Evolutionary conservation across 495 filamentous ascomycete genomes (phyloP), one percentile per base, ranked within the genome.

Genomic region (Podospora fimiseda): DNA sequence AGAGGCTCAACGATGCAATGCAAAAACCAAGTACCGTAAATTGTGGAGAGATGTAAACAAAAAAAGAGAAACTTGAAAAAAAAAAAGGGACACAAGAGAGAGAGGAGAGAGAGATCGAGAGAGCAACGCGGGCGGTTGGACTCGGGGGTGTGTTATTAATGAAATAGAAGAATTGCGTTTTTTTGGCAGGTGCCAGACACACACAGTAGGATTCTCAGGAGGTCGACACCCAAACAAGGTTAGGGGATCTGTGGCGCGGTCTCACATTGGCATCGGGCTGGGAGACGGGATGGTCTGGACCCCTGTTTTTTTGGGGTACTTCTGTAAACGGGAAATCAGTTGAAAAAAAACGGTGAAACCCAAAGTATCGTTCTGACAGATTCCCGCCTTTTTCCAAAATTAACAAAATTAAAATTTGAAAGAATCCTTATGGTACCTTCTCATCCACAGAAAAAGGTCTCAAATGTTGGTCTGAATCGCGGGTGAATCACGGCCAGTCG

Each of bases 211-310:
- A 56, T 61, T 56, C 60, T 65, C 62, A 67, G 64, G 62, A 65
- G 63, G 55, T 47, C 33, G 53, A 33, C 27, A 40, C 56, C 60
- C 27, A 61, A 65, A 60, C 49, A 42, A 55, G 62, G 40, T 52
- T 63, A 67, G 64, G 51, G 53, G 44, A 21, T 24, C 19, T 59
- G 61, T 63, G 58, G 63, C 63, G 58, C 60, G 58, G 60, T 39
- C 41, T 42, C 46, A 58, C 44, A 24, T 47, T 47, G n/a, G 44
- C 44, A 24, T 47, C 44, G 44, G 44, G 44, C 21, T 47, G 21
- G 23, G 27, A 6, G 27, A 11, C 6, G 27, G 5, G 27, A 11
- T 33, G 11, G 5, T 33, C 11, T 33, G 16, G 23, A 47, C 44
- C 44, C 44, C 44, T 47, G 22, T 8, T 44, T 43, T 22, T 44